Percentiles rank a stretch among this genome's conserved stretches.
phyloP scores from a whole-genome alignment of 2,329 filamentous ascomycete species.

The Beauveria scarabaeidicola region DNA sequence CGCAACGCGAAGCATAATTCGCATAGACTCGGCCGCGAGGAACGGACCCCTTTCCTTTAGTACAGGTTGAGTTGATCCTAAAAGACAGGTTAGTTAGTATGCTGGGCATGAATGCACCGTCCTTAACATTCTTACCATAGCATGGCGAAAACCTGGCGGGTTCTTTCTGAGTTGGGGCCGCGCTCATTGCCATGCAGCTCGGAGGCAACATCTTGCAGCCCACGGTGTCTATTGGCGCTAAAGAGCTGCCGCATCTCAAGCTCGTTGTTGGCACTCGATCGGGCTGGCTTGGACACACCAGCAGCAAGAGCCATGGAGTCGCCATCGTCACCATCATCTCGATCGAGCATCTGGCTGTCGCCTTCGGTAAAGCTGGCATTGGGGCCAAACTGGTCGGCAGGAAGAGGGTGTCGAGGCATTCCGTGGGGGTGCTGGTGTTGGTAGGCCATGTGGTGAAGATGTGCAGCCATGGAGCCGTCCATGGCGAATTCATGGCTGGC shows the following conservation, averaged over 20 bases:
- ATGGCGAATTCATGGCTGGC: slow-evolving; percentile 43
- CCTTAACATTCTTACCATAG: slow-evolving; percentile 58
- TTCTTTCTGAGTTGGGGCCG: slow-evolving; percentile 72
- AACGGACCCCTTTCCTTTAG: slow-evolving; percentile 73
- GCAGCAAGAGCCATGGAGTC: slow-evolving; percentile 40
- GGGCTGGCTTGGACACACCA: slow-evolving; percentile 46
- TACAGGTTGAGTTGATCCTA: slow-evolving; percentile 68
- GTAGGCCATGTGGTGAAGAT: slow-evolving; percentile 36
- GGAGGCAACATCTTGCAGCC: slow-evolving; percentile 61
- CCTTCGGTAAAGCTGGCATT: slow-evolving; percentile 48
- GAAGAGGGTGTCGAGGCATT: slow-evolving; percentile 42
- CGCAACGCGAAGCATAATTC: slow-evolving; percentile 88
- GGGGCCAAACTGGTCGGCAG: slow-evolving; percentile 43
- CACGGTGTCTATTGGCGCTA: slow-evolving; percentile 57
- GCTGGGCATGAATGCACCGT: not conserved
- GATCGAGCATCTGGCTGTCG: slow-evolving; percentile 52
- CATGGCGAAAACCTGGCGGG: slow-evolving; percentile 82
- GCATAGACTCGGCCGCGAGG: slow-evolving; percentile 90
- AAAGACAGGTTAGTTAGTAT: not conserved
- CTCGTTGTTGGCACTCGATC: slow-evolving; percentile 71
- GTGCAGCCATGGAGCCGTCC: slow-evolving; percentile 36
- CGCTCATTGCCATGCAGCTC: slow-evolving; percentile 73
- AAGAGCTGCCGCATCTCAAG: slow-evolving; percentile 72
- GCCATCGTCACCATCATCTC: slow-evolving; percentile 49
- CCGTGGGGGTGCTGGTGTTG: slow-evolving; percentile 29